These are phyloP conservation scores for Trametes villosa DNA, from an alignment of 768 basidiomycete species.

Conservation along the genomic window DNA sequence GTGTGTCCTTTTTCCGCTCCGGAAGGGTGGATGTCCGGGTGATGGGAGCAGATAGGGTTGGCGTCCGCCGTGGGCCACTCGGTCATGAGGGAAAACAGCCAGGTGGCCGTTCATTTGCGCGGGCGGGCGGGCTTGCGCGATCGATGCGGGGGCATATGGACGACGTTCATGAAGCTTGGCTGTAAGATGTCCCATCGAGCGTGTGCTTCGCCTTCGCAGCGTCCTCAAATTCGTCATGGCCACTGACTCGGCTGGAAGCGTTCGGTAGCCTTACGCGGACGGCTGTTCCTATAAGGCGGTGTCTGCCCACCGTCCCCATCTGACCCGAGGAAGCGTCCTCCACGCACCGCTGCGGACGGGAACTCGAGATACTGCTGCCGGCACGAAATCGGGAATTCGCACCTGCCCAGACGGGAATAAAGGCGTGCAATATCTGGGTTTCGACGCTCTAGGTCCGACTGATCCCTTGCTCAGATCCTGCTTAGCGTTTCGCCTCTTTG, in stretches of 20 bases:
- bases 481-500: slow-evolving; percentile 17
- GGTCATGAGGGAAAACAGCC: slow-evolving; percentile 18
- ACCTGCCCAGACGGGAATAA: slow-evolving; percentile 36
- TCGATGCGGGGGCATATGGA: slow-evolving; percentile 1
- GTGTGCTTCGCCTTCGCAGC: slow-evolving; percentile 6
- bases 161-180: slow-evolving; percentile 4
- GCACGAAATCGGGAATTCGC: slow-evolving; percentile 10
- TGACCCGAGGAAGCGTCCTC: slow-evolving; percentile 11
- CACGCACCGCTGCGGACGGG: slow-evolving; percentile 19
- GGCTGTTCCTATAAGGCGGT: slow-evolving; percentile 10
- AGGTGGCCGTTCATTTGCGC: slow-evolving; percentile 17
- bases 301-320: slow-evolving; percentile 4
- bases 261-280: slow-evolving; percentile 10
- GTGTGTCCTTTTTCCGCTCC: slow-evolving; percentile 15
- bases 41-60: slow-evolving; percentile 17
- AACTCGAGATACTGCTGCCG: slow-evolving; percentile 6
- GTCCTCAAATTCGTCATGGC: slow-evolving; percentile 5
- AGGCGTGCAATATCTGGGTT: slow-evolving; percentile 27
- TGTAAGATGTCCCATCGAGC: slow-evolving; percentile 7
- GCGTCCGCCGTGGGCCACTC: background rate
- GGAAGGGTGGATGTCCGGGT: slow-evolving; percentile 11
- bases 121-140: background rate
- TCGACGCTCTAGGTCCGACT: slow-evolving; percentile 32
- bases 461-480: slow-evolving; percentile 22
- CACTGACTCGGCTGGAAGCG: slow-evolving; percentile 15